Evolutionary conservation across 1,139 yeast genomes (phyloP).

Genomic region (Saccharomyces hybrid): DNA sequence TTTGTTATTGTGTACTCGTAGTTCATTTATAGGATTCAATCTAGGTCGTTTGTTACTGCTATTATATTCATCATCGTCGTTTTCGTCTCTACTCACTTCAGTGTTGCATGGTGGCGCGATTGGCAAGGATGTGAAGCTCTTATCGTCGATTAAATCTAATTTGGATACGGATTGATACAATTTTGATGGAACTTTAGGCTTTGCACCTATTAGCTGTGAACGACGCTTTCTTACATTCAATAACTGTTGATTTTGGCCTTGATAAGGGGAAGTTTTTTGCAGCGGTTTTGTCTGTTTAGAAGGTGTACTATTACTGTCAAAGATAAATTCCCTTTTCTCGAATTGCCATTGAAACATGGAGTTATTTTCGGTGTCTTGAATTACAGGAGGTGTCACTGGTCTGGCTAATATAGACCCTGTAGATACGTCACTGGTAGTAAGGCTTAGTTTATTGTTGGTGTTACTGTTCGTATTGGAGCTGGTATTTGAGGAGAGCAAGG

Average conservation of each 20-base stretch:
- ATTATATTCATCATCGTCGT: neutral
- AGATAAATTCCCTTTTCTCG: slow-evolving; percentile 23
- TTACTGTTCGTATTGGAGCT: slow-evolving; percentile 6
- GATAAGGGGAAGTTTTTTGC: neutral
- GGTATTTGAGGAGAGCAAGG: slow-evolving; percentile 13
- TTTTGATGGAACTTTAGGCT: slow-evolving; percentile 19
- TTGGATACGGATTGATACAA: slow-evolving; percentile 21
- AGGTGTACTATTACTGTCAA: slow-evolving; percentile 28
- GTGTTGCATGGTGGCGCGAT: slow-evolving; percentile 23
- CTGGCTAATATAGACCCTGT: slow-evolving; percentile 5
- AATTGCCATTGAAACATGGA: slow-evolving; percentile 23
- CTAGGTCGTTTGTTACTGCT: slow-evolving; percentile 5
- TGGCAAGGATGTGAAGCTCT: slow-evolving; percentile 25
- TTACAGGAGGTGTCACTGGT: slow-evolving; percentile 11
- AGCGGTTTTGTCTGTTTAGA: slow-evolving; percentile 9
- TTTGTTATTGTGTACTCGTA: slow-evolving; percentile 18
- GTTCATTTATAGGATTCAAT: slow-evolving; percentile 15
- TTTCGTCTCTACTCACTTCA: neutral
- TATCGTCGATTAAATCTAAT: slow-evolving; percentile 26
- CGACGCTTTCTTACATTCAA: slow-evolving; percentile 18
- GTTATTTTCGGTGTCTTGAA: slow-evolving; percentile 11
- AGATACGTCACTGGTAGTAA: neutral
- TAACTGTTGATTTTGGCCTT: slow-evolving; percentile 6
- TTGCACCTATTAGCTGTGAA: slow-evolving; percentile 22
- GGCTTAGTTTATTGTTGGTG: slow-evolving; percentile 5